A percentile compares a stretch with the other conserved stretches of the same genome.
Conservation (phyloP, 2,329 filamentous ascomycete genomes). For the Atkinsonella hypoxylon region DNA sequence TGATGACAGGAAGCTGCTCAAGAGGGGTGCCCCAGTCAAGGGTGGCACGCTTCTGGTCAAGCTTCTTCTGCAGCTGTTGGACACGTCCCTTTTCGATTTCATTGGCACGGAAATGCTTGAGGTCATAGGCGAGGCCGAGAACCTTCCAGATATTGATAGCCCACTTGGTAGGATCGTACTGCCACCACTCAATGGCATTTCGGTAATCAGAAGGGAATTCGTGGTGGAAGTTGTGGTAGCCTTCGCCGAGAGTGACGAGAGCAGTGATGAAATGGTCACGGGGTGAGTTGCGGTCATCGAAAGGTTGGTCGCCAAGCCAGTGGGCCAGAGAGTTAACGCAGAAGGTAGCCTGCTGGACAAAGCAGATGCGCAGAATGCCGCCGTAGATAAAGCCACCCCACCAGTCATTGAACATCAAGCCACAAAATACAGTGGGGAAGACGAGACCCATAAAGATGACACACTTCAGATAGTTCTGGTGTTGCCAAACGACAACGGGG, state of each 20-base stretch:
- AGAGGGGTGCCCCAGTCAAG: conserved; percentile 82
- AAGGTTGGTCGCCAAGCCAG: conserved; percentile 86
- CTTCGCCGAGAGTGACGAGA: conserved; percentile 73
- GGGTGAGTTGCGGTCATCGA: conserved; percentile 85
- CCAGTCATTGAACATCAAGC: conserved; percentile 73
- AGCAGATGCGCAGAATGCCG: conserved; percentile 76
- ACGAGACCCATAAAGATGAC: conserved; percentile 66
- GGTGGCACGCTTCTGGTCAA: conserved; percentile 70
- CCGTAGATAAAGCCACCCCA: conserved; percentile 72
- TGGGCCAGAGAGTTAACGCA: conserved; percentile 86
- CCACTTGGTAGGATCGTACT: conserved; percentile 91
- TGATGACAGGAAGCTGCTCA: conserved; percentile 73
- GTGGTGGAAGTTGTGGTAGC: conserved; percentile 94
- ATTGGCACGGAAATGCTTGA: conserved; percentile 85
- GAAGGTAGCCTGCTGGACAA: conserved; percentile 87
- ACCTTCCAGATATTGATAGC: conserved; percentile 76
- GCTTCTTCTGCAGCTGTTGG: conserved; percentile 85
- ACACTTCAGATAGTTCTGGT: conserved; percentile 73
- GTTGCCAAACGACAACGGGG: conserved; percentile 75
- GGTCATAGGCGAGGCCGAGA: conserved; percentile 70
- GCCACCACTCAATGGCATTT: conserved; percentile 82
- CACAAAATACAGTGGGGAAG: conserved; percentile 64
- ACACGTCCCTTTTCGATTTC: conserved; percentile 87
- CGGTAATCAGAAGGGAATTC: conserved; percentile 90
- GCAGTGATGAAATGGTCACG: conserved; percentile 82